These are phyloP conservation scores for Babesia divergens DNA, from an alignment of 169 alveolate species.

Conservation along the genomic window DNA sequence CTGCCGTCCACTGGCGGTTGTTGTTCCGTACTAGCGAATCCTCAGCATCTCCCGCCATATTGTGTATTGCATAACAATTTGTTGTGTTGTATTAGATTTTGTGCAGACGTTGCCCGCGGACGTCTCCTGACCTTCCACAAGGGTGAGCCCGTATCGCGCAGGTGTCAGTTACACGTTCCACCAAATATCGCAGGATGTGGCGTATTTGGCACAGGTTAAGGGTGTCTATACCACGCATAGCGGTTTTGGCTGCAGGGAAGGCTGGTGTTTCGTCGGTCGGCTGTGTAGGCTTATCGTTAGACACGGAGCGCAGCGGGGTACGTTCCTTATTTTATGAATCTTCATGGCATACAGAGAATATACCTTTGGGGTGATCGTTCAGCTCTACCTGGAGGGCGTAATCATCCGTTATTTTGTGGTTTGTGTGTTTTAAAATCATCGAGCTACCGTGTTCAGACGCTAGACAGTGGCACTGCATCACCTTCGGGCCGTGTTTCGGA, in stretches of 20 bases:
- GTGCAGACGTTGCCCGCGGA: neutral
- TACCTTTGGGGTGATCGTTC: constrained; percentile 22
- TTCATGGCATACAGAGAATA: constrained; percentile 2
- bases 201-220: neutral
- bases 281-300: neutral
- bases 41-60: constrained; percentile 18
- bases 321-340: neutral
- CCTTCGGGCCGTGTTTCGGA: constrained; percentile 62
- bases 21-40: constrained; percentile 22
- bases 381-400: constrained; percentile 52
- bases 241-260: neutral
- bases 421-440: neutral
- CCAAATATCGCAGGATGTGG: neutral
- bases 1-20: constrained; percentile 43
- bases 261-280: neutral
- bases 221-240: neutral
- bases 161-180: neutral
- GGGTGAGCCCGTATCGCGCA: neutral
- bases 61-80: neutral
- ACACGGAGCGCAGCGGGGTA: neutral
- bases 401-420: constrained; percentile 23
- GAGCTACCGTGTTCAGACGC: neutral
- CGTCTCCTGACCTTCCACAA: neutral
- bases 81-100: neutral
- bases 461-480: constrained; percentile 12